Evolutionary conservation across 2,329 filamentous ascomycete species (phyloP), one percentile per base, ranked within the genome.

Genomic region (Allantophomopsis lycopodina): DNA sequence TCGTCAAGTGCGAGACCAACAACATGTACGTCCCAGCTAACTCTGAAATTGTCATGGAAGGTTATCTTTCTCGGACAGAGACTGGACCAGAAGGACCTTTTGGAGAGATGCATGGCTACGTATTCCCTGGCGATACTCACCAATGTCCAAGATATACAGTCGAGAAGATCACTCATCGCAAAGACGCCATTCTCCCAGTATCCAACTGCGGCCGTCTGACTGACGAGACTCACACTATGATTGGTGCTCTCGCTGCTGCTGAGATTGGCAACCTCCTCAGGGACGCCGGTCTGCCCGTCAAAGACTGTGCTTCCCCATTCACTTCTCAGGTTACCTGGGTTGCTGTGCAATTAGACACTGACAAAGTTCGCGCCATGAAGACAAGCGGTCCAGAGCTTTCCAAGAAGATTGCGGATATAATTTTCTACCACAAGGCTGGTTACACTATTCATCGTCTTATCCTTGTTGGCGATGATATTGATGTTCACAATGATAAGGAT

Each of bases 301-400:
- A 47, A 3, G 61, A 68, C 11, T 59, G 59, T 1, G 65, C 60
- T 44, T 45, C 64, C 0, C 64, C 63, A 0, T 63, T 66, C 37
- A 63, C 67, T 42, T 57, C 63, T 0, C 62, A 67, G 41, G 65
- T 63, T 0, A 69, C 61, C 1, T 71, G 68, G 67, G 57, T 59
- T 0, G 65, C 56, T 0, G 46, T 80, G 48, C 66, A 75, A 42
- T 66, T 77, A 16, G 74, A 80, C 50, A 70, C 65, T 2, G 58
- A 62, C 5, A 69, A 69, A 49, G 62, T 79, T 7, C 67, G 68
- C 21, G 61, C 65, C 7, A 66, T 75, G 63, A 67, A 74, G 35
- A 68, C 66, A 13, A 69, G 51, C 1, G 40, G 60, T 0, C 44
- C 53, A 14, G 57, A 60, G 0, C 60, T 71, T 35, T 55, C 55